A percentile compares a stretch with the other conserved stretches of the same genome.
Evolutionary conservation across 192 early-diverging fungal species (phyloP).

Genomic region (Polychytrium aggregatum): DNA sequence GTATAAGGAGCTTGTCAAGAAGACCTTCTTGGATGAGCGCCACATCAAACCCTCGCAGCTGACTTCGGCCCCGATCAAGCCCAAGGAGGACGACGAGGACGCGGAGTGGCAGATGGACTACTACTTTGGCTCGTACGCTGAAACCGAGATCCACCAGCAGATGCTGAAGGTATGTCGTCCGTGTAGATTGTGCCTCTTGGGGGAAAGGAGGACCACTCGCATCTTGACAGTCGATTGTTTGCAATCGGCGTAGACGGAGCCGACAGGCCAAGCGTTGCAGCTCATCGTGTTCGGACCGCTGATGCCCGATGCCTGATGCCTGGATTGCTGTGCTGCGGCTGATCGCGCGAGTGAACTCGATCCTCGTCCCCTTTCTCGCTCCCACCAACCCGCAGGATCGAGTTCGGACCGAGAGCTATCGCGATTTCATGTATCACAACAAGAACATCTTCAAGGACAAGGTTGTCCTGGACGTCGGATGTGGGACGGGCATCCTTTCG

Average conservation of each 20-base stretch:
- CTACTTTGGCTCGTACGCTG: slow-evolving; percentile 50
- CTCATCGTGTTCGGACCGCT: no score
- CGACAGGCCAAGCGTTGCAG: no score
- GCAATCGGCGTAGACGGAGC: no score
- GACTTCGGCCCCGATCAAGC: background rate
- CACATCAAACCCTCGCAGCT: background rate
- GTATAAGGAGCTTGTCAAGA: slow-evolving; percentile 33
- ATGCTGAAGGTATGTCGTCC: slow-evolving; percentile 59
- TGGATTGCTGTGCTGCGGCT: no score
- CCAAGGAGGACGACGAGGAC: slow-evolving; percentile 10
- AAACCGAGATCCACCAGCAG: slow-evolving; percentile 59
- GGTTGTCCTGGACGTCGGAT: slow-evolving; percentile 78
- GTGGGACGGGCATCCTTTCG: slow-evolving; percentile 82
- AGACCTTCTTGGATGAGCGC: slow-evolving; percentile 28
- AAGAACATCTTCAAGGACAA: slow-evolving; percentile 76
- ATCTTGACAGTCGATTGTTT: no score
- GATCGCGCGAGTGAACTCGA: no score
- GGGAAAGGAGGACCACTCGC: background rate
- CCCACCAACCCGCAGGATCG: no score
- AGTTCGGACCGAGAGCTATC: slow-evolving; percentile 70
- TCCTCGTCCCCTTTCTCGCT: no score
- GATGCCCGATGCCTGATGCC: no score
- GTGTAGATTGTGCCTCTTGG: no score
- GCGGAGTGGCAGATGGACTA: slow-evolving; percentile 36
- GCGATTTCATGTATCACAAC: slow-evolving; percentile 75